Conservation (phyloP, 2,329 filamentous ascomycete species). For the Venturia asperata region DNA sequence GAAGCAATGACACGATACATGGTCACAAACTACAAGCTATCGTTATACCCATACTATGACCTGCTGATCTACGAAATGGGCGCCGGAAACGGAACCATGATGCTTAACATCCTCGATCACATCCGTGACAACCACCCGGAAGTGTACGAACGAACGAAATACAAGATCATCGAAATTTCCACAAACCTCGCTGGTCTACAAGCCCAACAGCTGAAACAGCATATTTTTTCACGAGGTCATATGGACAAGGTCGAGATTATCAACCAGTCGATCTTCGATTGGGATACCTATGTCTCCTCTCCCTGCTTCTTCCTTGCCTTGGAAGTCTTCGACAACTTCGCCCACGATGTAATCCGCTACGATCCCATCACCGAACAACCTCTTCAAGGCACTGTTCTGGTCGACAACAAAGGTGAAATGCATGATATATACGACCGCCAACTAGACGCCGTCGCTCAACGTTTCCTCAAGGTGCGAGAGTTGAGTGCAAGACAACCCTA, state of each 20-base stretch:
- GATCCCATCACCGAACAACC: conserved; percentile 72
- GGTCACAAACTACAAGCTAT: conserved; percentile 90
- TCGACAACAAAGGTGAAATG: conserved; percentile 80
- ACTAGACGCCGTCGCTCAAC: conserved; percentile 50
- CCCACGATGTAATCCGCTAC: conserved; percentile 90
- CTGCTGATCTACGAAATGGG: conserved; percentile 99
- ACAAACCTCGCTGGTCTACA: conserved; percentile 72
- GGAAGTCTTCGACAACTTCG: conserved; percentile 98
- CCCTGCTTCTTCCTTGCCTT: conserved; percentile 97
- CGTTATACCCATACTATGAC: conserved; percentile 90
- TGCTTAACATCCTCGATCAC: conserved; percentile 96
- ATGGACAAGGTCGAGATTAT: conserved; percentile 84
- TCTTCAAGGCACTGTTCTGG: conserved; percentile 80
- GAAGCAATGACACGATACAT: conserved; percentile 96
- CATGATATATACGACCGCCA: conserved; percentile 83
- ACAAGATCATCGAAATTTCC: conserved; percentile 94
- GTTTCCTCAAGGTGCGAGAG: conserved; percentile 53
- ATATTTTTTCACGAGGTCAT: conserved; percentile 66
- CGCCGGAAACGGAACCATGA: conserved; percentile 91
- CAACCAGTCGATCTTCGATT: conserved; percentile 92
- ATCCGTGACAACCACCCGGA: conserved; percentile 83
- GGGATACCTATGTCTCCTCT: conserved; percentile 76
- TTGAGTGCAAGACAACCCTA: conserved; percentile 57
- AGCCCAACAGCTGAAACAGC: conserved; percentile 58
- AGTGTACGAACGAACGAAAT: conserved; percentile 89